These are phyloP conservation scores for Nymphaea colorata DNA, from an alignment of 164 flowering plant species.

Conservation along the genomic window DNA sequence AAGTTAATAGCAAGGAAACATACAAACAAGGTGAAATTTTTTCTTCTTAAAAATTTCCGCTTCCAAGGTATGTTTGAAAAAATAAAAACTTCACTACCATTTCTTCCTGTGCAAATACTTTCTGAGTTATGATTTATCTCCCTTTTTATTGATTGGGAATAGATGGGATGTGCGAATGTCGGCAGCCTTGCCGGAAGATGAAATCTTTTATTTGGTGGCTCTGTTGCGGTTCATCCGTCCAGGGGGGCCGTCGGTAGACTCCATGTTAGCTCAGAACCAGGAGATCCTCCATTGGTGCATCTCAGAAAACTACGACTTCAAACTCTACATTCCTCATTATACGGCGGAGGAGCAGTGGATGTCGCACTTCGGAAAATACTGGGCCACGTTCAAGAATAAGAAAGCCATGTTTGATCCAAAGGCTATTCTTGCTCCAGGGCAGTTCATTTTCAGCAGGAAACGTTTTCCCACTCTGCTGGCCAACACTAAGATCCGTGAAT, in stretches of 20 bases:
- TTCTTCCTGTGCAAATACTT: no score
- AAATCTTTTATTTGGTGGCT: slow-evolving; percentile 74
- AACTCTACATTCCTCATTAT: slow-evolving; percentile 75
- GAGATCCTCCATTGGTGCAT: slow-evolving; percentile 44
- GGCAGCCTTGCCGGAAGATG: slow-evolving; percentile 58
- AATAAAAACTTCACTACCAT: no score
- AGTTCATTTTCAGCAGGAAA: slow-evolving; percentile 47
- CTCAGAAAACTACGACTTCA: slow-evolving; percentile 43
- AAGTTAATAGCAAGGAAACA: no score
- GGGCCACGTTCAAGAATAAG: slow-evolving; percentile 60
- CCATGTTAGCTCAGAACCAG: slow-evolving; percentile 43
- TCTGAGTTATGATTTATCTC: no score
- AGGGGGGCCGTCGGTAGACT: slow-evolving; percentile 25
- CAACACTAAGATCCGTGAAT: neutral
- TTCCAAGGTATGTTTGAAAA: no score
- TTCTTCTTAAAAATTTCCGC: no score
- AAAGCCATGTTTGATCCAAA: slow-evolving; percentile 63
- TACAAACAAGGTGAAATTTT: no score
- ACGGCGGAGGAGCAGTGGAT: slow-evolving; percentile 54
- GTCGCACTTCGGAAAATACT: slow-evolving; percentile 64
- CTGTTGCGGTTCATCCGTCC: slow-evolving; percentile 48
- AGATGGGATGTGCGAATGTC: slow-evolving; percentile 86
- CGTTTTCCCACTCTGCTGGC: neutral
- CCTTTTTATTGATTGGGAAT: neutral
- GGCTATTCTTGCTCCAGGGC: slow-evolving; percentile 92